phyloP scores from a whole-genome alignment of 2,329 filamentous ascomycete species.

The Scytalidium lignicola region DNA sequence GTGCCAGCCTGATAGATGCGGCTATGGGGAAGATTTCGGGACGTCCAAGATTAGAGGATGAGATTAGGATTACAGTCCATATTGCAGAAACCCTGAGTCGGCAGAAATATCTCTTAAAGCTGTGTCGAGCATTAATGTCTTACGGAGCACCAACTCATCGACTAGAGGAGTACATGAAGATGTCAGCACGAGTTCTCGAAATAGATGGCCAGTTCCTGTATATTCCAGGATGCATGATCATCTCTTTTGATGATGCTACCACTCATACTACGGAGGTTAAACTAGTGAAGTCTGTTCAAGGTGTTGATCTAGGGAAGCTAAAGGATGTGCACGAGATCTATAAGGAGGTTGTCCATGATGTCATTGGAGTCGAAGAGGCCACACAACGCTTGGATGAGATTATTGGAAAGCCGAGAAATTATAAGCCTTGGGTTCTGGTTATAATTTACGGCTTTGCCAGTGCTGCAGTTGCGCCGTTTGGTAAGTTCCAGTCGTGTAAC shows the following conservation, averaged over 20 bases:
- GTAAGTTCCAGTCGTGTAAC: conserved; percentile 9
- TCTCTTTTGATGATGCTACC: conserved; percentile 73
- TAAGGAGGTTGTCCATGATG: conserved; percentile 76
- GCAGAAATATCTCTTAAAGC: conserved; percentile 76
- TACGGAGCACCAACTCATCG: conserved; percentile 89
- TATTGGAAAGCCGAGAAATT: conserved; percentile 41
- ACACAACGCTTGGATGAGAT: conserved; percentile 55
- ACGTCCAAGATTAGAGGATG: conserved; percentile 27
- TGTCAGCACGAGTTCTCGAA: conserved; percentile 82
- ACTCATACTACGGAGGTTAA: conserved; percentile 79
- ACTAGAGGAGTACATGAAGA: conserved; percentile 85
- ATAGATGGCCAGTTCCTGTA: conserved; percentile 89
- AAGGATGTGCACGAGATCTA: conserved; percentile 72
- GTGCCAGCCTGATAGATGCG: conserved; percentile 18
- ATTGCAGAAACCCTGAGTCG: conserved; percentile 68
- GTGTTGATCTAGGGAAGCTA: conserved; percentile 68
- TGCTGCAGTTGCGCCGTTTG: conserved; percentile 65
- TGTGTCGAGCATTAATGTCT: conserved; percentile 82
- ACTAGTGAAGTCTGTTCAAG: conserved; percentile 62
- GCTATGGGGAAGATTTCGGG: conserved; percentile 16
- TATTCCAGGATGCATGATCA: conserved; percentile 88
- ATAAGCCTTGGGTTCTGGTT: conserved; percentile 48
- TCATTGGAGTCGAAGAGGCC: conserved; percentile 67
- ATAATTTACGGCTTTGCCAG: conserved; percentile 68
- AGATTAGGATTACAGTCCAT: conserved; percentile 47